These are phyloP conservation scores for Zopfochytrium polystomum DNA, from an alignment of 371 early-diverging fungal genomes.

Conservation along the genomic window DNA sequence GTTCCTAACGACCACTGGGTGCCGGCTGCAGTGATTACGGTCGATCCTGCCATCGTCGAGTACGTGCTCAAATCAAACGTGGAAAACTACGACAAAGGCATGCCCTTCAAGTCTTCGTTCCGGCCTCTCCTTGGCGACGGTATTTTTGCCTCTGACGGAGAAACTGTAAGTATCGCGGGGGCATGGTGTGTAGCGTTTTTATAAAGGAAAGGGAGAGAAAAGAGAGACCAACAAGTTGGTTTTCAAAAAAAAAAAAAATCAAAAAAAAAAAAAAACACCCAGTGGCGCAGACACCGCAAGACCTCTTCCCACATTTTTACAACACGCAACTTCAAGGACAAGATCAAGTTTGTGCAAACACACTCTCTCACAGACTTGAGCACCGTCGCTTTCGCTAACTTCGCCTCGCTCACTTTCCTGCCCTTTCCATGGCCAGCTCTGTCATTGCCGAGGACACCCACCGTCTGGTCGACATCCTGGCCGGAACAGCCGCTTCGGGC, in stretches of 20 bases:
- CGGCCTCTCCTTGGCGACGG: slow-evolving; percentile 36
- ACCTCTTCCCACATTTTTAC: slow-evolving; percentile 54
- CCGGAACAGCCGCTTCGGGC: neutral
- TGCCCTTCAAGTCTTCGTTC: slow-evolving; percentile 29
- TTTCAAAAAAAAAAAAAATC: no score
- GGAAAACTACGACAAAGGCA: slow-evolving; percentile 35
- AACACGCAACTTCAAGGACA: slow-evolving; percentile 54
- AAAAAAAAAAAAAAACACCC: no score
- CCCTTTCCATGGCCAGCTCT: neutral
- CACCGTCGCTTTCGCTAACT: neutral
- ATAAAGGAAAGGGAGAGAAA: neutral
- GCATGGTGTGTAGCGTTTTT: neutral
- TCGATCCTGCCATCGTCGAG: slow-evolving; percentile 34
- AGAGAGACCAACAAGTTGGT: neutral
- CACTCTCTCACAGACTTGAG: no score
- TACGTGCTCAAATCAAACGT: slow-evolving; percentile 32
- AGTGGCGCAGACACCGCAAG: slow-evolving; percentile 49
- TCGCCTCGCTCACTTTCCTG: neutral
- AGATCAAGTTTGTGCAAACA: slow-evolving; percentile 6
- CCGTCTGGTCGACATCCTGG: neutral
- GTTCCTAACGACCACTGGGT: neutral
- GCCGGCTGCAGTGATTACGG: slow-evolving; percentile 5
- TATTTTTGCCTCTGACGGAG: slow-evolving; percentile 69
- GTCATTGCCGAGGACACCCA: slow-evolving; percentile 2
- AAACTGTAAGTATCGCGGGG: slow-evolving; percentile 16